Evolutionary conservation across 1,139 yeast species (phyloP), one percentile per base, ranked within the genome.

Genomic region (Geotrichum phurueaensis): DNA sequence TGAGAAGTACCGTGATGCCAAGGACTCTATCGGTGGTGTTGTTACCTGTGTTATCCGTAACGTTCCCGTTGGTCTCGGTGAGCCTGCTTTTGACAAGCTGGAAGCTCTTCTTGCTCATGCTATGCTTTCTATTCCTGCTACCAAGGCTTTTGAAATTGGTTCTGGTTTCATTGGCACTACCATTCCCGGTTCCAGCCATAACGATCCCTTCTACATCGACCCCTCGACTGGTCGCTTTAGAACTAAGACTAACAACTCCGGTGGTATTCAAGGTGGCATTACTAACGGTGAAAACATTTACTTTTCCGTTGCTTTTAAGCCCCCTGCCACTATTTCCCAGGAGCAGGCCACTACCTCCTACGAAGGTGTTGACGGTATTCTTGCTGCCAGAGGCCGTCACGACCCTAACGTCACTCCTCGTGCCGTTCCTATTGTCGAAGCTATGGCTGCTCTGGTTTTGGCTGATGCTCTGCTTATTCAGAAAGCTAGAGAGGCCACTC

Each of bases 371-470:
- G 83, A 78, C 54, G 99, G 99, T 70, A 84, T 87, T 20, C 81
- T 94, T 65, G 96, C 96, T 59, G 97, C 99, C 50, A 86, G 94
- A 74, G 99, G 99, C 63, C 87, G 99, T 80, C 99, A 94, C 72
- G 99, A 94, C 73, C 99, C 99, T 36, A 90, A 94, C 71, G 99
- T 94, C 60, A 96, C 96, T 15, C 99, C 99, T 65, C 85, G 99
- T 76, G 99, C 99, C 36, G 92, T 94, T 62, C 99, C 99, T 58
- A 94, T 94, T 71, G 98, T 94, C 53, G 99, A 94, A 78, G 90
- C 99, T 53, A 94, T 94, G 99, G 84, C 98, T 60, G 96, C 98
- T 9, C 80, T 95, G 67, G 97, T 90, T 2, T 77, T 94, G 67
- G 94, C 92, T 58, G 99, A 94, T 74, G 86, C 89, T 65, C 78